Conservation (phyloP, 352 stramenopile species). For the Phytophthora quininea region DNA sequence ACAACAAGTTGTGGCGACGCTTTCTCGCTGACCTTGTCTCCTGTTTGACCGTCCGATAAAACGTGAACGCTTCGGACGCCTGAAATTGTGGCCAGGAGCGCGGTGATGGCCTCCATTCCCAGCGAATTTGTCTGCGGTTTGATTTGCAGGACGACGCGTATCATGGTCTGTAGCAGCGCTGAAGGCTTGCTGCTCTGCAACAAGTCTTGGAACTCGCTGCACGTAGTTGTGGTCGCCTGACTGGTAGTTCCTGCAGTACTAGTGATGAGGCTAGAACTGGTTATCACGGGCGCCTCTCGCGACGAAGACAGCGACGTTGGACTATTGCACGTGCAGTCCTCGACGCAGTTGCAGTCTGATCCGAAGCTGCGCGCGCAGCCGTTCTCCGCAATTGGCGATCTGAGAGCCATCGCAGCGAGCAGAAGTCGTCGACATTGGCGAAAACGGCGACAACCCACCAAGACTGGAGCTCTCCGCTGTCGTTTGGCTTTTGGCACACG, state of each 20-base stretch:
- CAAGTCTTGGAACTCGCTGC: constrained; percentile 13
- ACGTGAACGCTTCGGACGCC: constrained; percentile 64
- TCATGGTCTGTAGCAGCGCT: constrained; percentile 16
- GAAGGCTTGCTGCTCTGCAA: constrained; percentile 3
- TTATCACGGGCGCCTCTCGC: constrained; percentile 19
- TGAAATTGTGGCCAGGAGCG: constrained; percentile 41
- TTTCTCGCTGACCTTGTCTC: too few relatives aligned
- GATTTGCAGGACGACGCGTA: constrained; percentile 43
- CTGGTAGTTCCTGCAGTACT: constrained; percentile 14
- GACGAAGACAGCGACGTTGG: constrained; percentile 25
- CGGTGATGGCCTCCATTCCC: constrained; percentile 38
- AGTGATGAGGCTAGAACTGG: constrained; percentile 28
- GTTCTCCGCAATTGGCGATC: constrained; percentile 63
- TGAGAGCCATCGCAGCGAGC: constrained; percentile 41
- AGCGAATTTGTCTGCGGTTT: constrained; percentile 27
- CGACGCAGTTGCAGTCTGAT: constrained; percentile 64
- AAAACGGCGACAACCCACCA: constrained; percentile 19
- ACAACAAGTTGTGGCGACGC: constrained; percentile 29
- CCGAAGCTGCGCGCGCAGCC: constrained; percentile 72
- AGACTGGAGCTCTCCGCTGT: constrained; percentile 11
- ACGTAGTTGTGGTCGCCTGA: constrained; percentile 6
- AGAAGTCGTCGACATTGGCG: constrained; percentile 21
- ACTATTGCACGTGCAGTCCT: constrained; percentile 59
- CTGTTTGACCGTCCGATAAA: constrained; percentile 10
- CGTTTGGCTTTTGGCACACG: constrained; percentile 40